phyloP scores from a whole-genome alignment of 1,284 basidiomycete species.

The Malassezia equina region DNA sequence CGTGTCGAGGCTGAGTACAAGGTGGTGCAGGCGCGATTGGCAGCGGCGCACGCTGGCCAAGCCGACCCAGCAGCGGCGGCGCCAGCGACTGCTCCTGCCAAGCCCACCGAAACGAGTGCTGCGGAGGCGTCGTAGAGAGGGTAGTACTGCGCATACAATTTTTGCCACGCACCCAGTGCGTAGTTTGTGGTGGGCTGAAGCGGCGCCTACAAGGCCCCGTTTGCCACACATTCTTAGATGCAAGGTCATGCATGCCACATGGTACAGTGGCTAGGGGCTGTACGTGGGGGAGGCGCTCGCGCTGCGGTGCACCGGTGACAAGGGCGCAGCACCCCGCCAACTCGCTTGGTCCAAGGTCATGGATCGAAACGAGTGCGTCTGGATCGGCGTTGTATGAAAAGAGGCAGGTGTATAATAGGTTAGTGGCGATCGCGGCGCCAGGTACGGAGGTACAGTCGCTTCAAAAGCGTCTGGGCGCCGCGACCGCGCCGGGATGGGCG shows the following conservation, averaged over 20 bases:
- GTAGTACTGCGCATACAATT: too few relatives aligned
- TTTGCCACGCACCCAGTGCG: too few relatives aligned
- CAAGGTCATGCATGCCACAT: too few relatives aligned
- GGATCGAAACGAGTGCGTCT: neutral
- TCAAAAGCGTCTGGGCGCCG: neutral
- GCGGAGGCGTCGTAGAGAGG: neutral
- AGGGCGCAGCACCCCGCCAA: neutral
- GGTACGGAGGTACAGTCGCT: neutral
- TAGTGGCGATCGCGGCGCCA: neutral
- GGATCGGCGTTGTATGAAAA: neutral
- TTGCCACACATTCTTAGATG: too few relatives aligned
- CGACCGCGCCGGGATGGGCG: neutral
- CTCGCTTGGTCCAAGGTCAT: neutral
- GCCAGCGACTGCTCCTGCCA: neutral
- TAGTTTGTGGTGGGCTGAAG: too few relatives aligned
- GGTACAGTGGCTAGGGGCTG: too few relatives aligned
- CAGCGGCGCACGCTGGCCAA: neutral
- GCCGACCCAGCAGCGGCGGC: neutral
- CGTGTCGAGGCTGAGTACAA: slow-evolving; percentile 30
- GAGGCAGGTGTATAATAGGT: neutral
- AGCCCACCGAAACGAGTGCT: neutral
- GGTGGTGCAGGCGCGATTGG: slow-evolving; percentile 14
- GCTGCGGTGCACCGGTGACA: neutral
- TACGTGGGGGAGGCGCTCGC: neutral
- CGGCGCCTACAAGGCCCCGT: too few relatives aligned